phyloP scores from a whole-genome alignment of 2,329 filamentous ascomycete genomes.

The Helicocarpus griseus region DNA sequence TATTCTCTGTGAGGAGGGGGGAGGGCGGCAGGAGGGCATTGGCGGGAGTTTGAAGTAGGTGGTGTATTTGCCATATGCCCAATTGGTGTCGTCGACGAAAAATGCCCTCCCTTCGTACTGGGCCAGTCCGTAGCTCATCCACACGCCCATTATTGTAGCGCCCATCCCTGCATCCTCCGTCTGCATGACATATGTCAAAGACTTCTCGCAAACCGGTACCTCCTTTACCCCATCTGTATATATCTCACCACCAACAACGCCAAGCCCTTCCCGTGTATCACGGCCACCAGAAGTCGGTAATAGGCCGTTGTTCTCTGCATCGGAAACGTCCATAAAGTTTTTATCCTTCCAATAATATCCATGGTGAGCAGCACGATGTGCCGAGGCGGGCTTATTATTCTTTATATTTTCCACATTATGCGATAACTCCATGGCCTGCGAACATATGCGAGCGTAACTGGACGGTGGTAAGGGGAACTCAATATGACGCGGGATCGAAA shows the following conservation, averaged over 20 bases:
- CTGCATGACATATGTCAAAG: conserved; percentile 70
- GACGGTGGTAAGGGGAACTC: conserved; percentile 57
- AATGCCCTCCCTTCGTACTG: conserved; percentile 64
- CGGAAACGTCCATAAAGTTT: conserved; percentile 64
- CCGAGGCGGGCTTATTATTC: conserved; percentile 20
- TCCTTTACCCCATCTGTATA: conserved; percentile 11
- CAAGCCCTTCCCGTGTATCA: neutral
- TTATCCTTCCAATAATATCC: conserved; percentile 54
- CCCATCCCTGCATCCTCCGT: conserved; percentile 66
- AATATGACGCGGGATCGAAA: conserved; percentile 60
- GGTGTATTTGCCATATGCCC: conserved; percentile 69
- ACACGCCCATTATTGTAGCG: conserved; percentile 65
- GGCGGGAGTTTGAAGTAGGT: conserved; percentile 63
- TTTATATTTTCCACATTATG: conserved; percentile 46
- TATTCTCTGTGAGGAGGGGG: conserved; percentile 64
- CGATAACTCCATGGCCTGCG: conserved; percentile 56
- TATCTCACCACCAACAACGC: conserved; percentile 28
- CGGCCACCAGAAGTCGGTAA: conserved; percentile 36
- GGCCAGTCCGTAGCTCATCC: conserved; percentile 75
- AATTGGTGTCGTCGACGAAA: conserved; percentile 75
- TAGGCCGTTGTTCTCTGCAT: conserved; percentile 57
- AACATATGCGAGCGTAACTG: conserved; percentile 62
- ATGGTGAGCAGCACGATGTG: conserved; percentile 22
- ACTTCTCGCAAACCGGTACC: conserved; percentile 53
- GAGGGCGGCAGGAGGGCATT: conserved; percentile 55